Conservation (phyloP, 495 filamentous ascomycete species). For the Hypomontagnella monticulosa region DNA sequence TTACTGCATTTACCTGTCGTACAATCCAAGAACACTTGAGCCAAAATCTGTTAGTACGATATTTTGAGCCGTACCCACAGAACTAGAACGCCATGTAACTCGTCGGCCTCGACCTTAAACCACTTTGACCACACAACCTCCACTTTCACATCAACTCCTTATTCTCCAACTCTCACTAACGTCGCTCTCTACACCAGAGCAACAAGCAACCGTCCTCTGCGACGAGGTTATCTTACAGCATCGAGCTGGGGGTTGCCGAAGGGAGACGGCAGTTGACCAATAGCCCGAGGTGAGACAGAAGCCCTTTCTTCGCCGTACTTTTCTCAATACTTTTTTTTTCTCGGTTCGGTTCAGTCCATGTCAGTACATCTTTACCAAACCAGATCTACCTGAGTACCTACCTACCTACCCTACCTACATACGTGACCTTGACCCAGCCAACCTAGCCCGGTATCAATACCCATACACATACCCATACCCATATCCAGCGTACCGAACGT, state of each 20-base stretch:
- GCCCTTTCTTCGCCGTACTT: constrained; percentile 28
- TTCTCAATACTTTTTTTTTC: constrained; percentile 4
- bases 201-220: constrained; percentile 31
- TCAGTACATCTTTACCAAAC: no score
- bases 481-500: not conserved
- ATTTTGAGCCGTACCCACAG: constrained; percentile 20
- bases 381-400: not conserved
- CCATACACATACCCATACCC: not conserved
- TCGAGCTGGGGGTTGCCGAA: constrained; percentile 34
- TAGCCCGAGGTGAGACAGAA: constrained; percentile 47
- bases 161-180: constrained; percentile 30
- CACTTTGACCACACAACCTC: constrained; percentile 31
- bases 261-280: constrained; percentile 30
- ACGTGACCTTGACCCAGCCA: constrained; percentile 5
- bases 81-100: constrained; percentile 32
- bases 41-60: constrained; percentile 19
- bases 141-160: constrained; percentile 37
- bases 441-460: not conserved
- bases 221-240: constrained; percentile 36
- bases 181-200: constrained; percentile 28
- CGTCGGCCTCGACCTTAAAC: constrained; percentile 29
- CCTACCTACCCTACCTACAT: not conserved
- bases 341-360: no score
- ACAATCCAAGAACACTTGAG: constrained; percentile 25
- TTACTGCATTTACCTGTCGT: no score